These are phyloP conservation scores for Salix viminalis DNA, from an alignment of 345 rosid genomes.

Conservation along the genomic window DNA sequence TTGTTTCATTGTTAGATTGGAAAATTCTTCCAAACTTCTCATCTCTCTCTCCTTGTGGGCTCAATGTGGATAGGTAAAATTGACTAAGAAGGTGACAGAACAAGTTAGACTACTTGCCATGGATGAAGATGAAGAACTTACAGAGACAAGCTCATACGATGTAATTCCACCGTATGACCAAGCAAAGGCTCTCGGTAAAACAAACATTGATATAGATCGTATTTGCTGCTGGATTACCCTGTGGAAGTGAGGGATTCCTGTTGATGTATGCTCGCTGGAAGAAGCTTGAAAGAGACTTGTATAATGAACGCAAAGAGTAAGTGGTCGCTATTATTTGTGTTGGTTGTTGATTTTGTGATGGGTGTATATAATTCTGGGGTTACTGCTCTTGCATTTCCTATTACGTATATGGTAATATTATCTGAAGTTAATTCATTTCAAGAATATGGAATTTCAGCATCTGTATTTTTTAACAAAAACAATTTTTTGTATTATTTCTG, in stretches of 20 bases:
- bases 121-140: conserved; percentile 80
- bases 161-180: conserved; percentile 88
- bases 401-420: neutral
- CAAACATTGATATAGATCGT: conserved; percentile 89
- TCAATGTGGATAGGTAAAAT: conserved; percentile 46
- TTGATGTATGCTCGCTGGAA: conserved; percentile 99
- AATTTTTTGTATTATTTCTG: neutral
- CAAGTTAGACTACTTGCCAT: conserved; percentile 86
- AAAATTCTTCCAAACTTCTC: neutral
- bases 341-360: neutral
- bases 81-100: conserved; percentile 90
- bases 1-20: neutral
- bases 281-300: conserved; percentile 96
- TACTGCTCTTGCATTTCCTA: conserved; percentile 4
- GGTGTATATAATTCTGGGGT: neutral
- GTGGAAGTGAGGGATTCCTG: conserved; percentile 98
- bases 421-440: neutral
- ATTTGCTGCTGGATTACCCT: conserved; percentile 99
- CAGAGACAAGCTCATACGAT: conserved; percentile 62
- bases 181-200: conserved; percentile 98
- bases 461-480: neutral
- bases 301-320: conserved; percentile 93
- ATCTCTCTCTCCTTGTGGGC: neutral
- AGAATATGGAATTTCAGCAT: neutral
- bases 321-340: conserved; percentile 22